These are phyloP conservation scores for Suillus sp. DNA, from an alignment of 768 basidiomycete genomes.

Conservation along the genomic window DNA sequence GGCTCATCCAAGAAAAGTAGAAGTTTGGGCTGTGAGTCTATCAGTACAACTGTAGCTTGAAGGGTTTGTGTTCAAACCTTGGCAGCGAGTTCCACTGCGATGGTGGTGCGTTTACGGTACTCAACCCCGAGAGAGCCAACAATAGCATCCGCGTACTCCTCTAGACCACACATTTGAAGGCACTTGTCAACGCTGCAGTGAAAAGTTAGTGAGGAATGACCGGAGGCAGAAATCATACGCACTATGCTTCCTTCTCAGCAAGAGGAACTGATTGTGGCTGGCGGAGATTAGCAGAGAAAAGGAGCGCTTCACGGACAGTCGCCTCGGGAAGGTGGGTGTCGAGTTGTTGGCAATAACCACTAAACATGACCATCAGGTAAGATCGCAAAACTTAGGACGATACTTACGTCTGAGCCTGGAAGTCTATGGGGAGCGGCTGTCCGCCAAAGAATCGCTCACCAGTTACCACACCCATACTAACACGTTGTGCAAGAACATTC, in stretches of 20 bases:
- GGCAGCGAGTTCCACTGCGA: conserved; percentile 85
- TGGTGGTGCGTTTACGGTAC: conserved; percentile 79
- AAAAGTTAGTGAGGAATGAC: background rate
- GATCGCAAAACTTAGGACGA: background rate
- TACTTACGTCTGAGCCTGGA: conserved; percentile 54
- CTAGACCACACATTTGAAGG: conserved; percentile 64
- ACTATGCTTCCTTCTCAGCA: conserved; percentile 82
- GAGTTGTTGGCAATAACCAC: conserved; percentile 86
- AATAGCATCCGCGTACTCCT: conserved; percentile 64
- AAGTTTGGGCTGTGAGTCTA: conserved; percentile 57
- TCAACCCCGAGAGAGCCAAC: conserved; percentile 71
- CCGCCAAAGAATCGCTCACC: conserved; percentile 50
- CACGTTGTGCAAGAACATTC: conserved; percentile 48
- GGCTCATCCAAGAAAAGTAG: conserved; percentile 90
- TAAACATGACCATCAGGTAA: conserved; percentile 25
- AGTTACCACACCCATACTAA: conserved; percentile 37
- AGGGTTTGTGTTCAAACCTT: conserved; percentile 40
- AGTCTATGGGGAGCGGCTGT: conserved; percentile 45
- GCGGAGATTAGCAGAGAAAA: conserved; percentile 78
- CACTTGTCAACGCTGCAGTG: conserved; percentile 53
- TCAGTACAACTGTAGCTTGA: background rate
- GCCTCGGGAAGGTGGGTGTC: conserved; percentile 76
- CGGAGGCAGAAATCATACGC: conserved; percentile 26
- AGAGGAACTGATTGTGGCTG: conserved; percentile 67
- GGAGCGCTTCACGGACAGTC: conserved; percentile 79